Base-by-base conservation (phyloP, 768 basidiomycete species). In the Pleurotus salmoneostramineus region DNA sequence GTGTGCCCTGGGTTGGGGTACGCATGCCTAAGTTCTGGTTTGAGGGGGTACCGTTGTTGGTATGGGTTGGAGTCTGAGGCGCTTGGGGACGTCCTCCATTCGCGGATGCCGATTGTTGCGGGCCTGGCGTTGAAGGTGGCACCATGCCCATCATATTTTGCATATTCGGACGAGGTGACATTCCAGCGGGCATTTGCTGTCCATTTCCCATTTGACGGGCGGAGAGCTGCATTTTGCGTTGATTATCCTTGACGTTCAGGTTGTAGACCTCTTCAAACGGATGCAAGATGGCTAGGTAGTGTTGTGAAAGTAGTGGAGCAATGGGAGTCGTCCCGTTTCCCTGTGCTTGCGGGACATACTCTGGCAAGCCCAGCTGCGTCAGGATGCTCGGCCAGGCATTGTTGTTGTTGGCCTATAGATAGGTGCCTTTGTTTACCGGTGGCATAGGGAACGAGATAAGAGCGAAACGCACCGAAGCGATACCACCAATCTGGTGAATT, bases 261-360 rank as follows among this genome's bases (percentile, higher is more conserved):
- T 81, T 80, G 68, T 87, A 88, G 33, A 74, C 68, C 35, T 89
- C 86, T 70, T 93, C 91, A 63, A 93, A 90, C 2, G 89, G 88
- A 40, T 74, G 72, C 21, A 92, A 73, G 58, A 93, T 75, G 12
- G 68, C 72, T 69, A 73, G 77, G 69, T 91, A 93, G 65, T 84
- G 80, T 50, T 82, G 76, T 21, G 75, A 77, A 51, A 91, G 71
- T 60, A 80, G 62, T 42, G 66, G 65, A n/a, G 83, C 79, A 8
- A 83, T 81, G 36, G 80, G 70, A 4, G 74, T 74, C 27, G 75
- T 74, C 36, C 82, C 81, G 60, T 73, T 77, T 10, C 75, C 69
- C 64, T 80, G 73, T 64, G 79, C 66, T 55, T 69, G 65, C 50
- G 79, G 75, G 64, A 80, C 71, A 67, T 79, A 76, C 63, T 85